Base-by-base conservation (phyloP, 2,329 filamentous ascomycete genomes). In the Cercospora beticola region DNA sequence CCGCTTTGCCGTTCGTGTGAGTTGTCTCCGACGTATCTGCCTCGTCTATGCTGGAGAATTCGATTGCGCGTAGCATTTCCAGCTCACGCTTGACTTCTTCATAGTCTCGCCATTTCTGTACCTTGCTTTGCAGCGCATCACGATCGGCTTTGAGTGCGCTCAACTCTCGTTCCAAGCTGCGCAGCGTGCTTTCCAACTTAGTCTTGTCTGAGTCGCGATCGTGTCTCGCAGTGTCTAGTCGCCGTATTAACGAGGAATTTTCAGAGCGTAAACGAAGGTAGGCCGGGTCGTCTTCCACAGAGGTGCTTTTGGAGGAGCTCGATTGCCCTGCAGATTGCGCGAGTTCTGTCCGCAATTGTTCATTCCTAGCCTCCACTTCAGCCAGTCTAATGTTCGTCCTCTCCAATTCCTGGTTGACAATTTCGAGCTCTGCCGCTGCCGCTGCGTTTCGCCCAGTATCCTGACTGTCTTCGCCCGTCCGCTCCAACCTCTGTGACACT, bases 21-120 rank as follows among this genome's bases (percentile, higher is more conserved):
- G 77, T 73, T 1, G 91, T 89, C 58, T 94, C 92, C 69, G 77
- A 76, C 8, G 72, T 68, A 23, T 79, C 82, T 18, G 96, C 93
- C 70, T 86, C 84, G 40, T 94, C 92, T 7, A 92, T 94, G 0
- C 92, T 94, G 1, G 94, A 92, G 75, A 99, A 97, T 78, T 99
- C 95, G 74, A 99, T 97, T 73, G 94, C 86, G 79, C 97, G 97
- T 69, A 99, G 87, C 70, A 98, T 94, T 76, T 98, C 94, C 3
- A 99, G 86, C 80, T 99, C 96, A 72, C 96, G 92, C 81, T 95
- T 97, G 59, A 99, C 88, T 68, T 98, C 94, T 36, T 98, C 94
- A 78, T 99, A 99, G 79, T 99, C 95, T 73, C 88, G 88, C 89
- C 92, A 96, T 78, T 92, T 96, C 71, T 93, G 89, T 3, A 98